phyloP scores from a whole-genome alignment of 768 basidiomycete genomes.

The Cubamyces sp. region DNA sequence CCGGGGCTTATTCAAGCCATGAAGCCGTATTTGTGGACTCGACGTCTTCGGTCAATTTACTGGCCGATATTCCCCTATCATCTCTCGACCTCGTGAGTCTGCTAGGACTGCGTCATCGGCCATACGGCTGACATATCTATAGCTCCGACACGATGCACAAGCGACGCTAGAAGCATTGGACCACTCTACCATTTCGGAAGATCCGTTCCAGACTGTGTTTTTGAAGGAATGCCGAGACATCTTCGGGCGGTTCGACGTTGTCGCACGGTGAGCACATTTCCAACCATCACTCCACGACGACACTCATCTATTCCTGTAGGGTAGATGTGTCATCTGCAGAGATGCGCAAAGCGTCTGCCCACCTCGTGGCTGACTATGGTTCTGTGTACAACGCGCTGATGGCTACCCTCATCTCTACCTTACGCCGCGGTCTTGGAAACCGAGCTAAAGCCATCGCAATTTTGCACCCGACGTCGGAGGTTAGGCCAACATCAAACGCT shows the following conservation, averaged over 20 bases:
- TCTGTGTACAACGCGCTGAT: slow-evolving; percentile 61
- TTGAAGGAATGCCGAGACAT: slow-evolving; percentile 71
- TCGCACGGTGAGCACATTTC: slow-evolving; percentile 55
- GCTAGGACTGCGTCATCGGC: background rate
- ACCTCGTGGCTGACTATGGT: slow-evolving; percentile 59
- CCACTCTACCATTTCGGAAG: slow-evolving; percentile 46
- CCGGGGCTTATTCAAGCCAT: slow-evolving; percentile 56
- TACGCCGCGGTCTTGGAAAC: slow-evolving; percentile 72
- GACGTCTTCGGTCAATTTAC: slow-evolving; percentile 73
- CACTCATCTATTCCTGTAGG: slow-evolving; percentile 38
- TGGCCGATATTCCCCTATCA: slow-evolving; percentile 73
- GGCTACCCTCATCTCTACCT: slow-evolving; percentile 49
- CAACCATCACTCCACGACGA: background rate
- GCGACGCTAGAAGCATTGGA: slow-evolving; percentile 72
- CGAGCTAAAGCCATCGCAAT: slow-evolving; percentile 69
- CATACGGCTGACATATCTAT: slow-evolving; percentile 6
- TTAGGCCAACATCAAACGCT: slow-evolving; percentile 55
- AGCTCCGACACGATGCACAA: slow-evolving; percentile 80
- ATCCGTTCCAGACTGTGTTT: slow-evolving; percentile 75
- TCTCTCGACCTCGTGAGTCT: slow-evolving; percentile 75
- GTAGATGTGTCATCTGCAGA: slow-evolving; percentile 58
- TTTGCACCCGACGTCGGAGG: slow-evolving; percentile 52
- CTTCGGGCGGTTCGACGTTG: slow-evolving; percentile 70
- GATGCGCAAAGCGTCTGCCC: slow-evolving; percentile 46
- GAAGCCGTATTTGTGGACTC: slow-evolving; percentile 78